Base-by-base conservation (phyloP, 2,329 filamentous ascomycete genomes). In the Mollisia scopiformis region DNA sequence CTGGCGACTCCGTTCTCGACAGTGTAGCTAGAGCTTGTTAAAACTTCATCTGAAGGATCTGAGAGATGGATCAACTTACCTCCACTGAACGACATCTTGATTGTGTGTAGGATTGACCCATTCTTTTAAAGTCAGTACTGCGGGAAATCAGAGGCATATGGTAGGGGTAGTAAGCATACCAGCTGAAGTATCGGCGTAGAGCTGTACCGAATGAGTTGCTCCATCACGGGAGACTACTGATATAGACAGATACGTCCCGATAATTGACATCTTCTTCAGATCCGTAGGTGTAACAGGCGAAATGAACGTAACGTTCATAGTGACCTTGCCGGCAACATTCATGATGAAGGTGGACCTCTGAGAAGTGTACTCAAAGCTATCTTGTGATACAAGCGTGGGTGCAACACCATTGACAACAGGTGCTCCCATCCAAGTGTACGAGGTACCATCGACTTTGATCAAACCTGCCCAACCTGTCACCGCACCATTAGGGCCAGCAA, bases 161-260 rank as follows among this genome's bases (percentile, higher is more conserved):
- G 2, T 51, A 2, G 13, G n/a, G 4, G 41, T 6, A 5, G 13
- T 43, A 50, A 13, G 30, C 82, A 71, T 73, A 89, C 86, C 87
- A 57, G 85, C 87, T 55, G 88, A 87, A 49, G 91, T 86, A 69
- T 93, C 90, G 21, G 88, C 81, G 71, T 93, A 93, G 6, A 93
- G 69, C 70, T 91, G 84, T 2, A 92, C 87, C 46, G 83, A 76
- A 72, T 93, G 90, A 0, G 77, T 70, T 2, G 72, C 72, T 13
- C 86, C 87, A 73, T 93, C 90, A 2, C 84, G 70, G 0, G 89
- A 88, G 31, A 74, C 75, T 10, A 89, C 85, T 7, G 82, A 81
- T 25, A 91, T 83, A 27, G 88, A 77, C 57, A 93, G 77, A 73
- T 93, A 93, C 1, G 88, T 89, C 62, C 89, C 90, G 28, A 87